Conservation (phyloP, 2,329 filamentous ascomycete species). For the Fonsecaea pedrosoi region DNA sequence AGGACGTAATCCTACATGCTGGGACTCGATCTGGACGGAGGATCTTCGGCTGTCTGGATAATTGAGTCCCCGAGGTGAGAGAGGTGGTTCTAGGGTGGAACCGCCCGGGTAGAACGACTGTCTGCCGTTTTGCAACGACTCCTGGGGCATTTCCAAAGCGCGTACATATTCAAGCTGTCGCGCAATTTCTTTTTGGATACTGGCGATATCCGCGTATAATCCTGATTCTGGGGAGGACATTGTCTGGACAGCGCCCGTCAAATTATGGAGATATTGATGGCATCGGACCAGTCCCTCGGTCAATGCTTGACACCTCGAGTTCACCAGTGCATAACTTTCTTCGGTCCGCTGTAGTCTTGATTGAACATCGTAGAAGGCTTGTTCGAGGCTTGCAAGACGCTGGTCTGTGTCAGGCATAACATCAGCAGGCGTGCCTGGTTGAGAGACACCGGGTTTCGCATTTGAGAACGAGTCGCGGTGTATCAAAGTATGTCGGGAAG, state of each 20-base stretch:
- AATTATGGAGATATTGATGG: conserved; percentile 62
- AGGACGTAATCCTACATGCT: conserved; percentile 38
- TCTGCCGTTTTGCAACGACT: conserved; percentile 68
- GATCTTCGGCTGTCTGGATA: conserved; percentile 81
- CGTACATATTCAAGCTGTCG: conserved; percentile 66
- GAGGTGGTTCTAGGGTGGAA: conserved; percentile 71
- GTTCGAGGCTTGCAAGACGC: conserved; percentile 76
- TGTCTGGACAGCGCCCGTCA: conserved; percentile 35
- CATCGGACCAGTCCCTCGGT: conserved; percentile 80
- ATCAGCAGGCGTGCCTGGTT: conserved; percentile 84
- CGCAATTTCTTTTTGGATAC: conserved; percentile 68
- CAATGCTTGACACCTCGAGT: conserved; percentile 79
- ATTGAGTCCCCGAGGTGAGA: conserved; percentile 85
- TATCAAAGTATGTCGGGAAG: conserved; percentile 89
- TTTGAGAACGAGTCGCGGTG: conserved; percentile 87
- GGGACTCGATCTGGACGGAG: conserved; percentile 67
- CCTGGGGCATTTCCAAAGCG: conserved; percentile 66
- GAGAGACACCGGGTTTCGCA: conserved; percentile 75
- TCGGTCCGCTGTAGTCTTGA: conserved; percentile 79
- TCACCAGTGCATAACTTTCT: conserved; percentile 79
- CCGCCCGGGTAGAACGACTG: conserved; percentile 68
- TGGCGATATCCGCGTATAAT: conserved; percentile 71
- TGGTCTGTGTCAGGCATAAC: conserved; percentile 81
- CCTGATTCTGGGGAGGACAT: conserved; percentile 77
- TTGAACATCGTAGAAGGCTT: conserved; percentile 80